Evolutionary conservation across 768 basidiomycete species (phyloP), one percentile per base, ranked within the genome.

Genomic region (Suillus occidentalis): DNA sequence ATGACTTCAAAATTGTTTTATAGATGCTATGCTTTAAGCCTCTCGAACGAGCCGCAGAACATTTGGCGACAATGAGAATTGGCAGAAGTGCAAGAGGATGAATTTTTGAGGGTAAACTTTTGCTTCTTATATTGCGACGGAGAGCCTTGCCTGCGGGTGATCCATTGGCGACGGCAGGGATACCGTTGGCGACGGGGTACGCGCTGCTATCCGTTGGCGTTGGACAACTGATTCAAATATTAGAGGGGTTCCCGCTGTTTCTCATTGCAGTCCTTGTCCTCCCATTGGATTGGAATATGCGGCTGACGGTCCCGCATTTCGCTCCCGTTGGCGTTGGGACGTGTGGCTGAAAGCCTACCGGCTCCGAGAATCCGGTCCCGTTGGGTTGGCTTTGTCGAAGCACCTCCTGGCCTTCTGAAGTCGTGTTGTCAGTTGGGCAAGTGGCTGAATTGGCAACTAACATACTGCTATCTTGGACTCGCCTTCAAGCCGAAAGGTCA

Each of bases 21-120:
- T 69, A 88, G 83, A 80, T 83, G 6, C 89, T 89, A 8, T 89
- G 89, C 20, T 85, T 92, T n/a, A 91, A 90, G 2, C 84, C 85
- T 2, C 82, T 92, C 20, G 91, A 92, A 77, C 76, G 73, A 56
- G 73, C 80, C 5, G 85, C 81, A 4, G 80, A 68, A 83, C 84
- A 85, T 83, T 80, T 66, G 83, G 81, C 0, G 72, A 78, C 20
- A 84, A 89, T 69, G 79, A 79, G 0, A 81, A 82, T 62, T 90
- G 85, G 83, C 75, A 82, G 65, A 76, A 83, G 60, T 89, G 89
- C 72, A 89, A 88, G 71, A 75, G 77, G 87, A n/a, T 87, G 63
- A 58, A 78, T 76, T 7, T 13, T 28, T 4, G 34, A 45, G 3
- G 13, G 39, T 34, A 20, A 36, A 12, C 8, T 2, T 50, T 7